Percentiles rank a stretch among this genome's conserved stretches.
These are phyloP conservation scores for Eutrema yunnanense DNA, from an alignment of 345 rosid genomes.

Conservation along the genomic window DNA sequence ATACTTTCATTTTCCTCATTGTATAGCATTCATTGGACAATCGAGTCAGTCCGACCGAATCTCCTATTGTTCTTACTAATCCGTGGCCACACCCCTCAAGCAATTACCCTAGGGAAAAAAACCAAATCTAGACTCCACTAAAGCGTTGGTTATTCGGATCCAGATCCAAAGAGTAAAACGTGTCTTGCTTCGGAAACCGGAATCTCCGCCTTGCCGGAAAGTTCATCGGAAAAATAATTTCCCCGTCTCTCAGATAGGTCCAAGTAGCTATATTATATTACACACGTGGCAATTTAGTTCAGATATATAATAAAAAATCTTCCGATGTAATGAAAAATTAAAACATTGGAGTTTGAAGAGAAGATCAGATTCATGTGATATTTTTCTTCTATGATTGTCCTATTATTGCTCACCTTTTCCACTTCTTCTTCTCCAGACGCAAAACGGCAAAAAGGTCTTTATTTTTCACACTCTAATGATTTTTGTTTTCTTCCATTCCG, in stretches of 20 bases:
- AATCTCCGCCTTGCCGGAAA: background rate
- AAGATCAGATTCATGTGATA: conserved; percentile 8
- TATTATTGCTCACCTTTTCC: conserved; percentile 14
- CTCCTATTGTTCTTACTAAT: background rate
- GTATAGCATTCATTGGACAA: background rate
- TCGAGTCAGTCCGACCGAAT: background rate
- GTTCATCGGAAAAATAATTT: background rate
- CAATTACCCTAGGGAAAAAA: background rate
- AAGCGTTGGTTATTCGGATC: background rate
- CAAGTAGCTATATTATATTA: background rate
- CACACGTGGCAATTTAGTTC: background rate
- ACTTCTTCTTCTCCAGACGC: background rate
- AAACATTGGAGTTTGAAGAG: background rate
- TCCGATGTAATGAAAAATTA: background rate
- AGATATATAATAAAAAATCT: too few relatives aligned
- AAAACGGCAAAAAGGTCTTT: background rate
- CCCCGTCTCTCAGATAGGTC: too few relatives aligned
- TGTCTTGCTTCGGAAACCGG: background rate
- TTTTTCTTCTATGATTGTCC: conserved; percentile 10
- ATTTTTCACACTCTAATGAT: background rate
- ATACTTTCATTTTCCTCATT: too few relatives aligned
- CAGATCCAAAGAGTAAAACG: background rate
- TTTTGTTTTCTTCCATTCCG: background rate
- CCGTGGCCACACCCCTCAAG: background rate
- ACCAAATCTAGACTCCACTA: background rate